A percentile compares a stretch with the other conserved stretches of the same genome.
Evolutionary conservation across 2,329 filamentous ascomycete species (phyloP).

Genomic region (Amauroascus verrucosus): DNA sequence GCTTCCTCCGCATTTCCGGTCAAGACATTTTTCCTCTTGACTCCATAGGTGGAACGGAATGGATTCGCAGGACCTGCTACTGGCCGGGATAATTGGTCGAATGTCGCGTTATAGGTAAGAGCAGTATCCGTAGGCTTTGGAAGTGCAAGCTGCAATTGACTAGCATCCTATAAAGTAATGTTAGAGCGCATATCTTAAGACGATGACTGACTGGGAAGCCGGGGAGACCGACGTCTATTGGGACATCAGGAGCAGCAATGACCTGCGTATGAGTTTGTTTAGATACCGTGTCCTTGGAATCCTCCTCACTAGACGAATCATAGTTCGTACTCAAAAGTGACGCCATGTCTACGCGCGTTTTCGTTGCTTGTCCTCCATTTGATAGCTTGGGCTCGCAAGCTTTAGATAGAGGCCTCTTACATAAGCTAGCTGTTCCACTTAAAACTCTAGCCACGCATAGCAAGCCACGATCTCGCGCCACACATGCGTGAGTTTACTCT

Average conservation of each 20-base stretch:
- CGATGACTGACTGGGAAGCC: constrained; percentile 2
- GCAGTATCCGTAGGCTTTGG: constrained; percentile 42
- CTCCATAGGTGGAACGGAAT: constrained; percentile 53
- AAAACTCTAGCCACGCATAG: too few species aligned
- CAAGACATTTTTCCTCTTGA: constrained; percentile 70
- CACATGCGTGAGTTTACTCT: too few species aligned
- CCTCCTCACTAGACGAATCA: constrained; percentile 43
- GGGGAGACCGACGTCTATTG: constrained; percentile 46
- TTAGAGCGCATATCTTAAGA: constrained; percentile 4
- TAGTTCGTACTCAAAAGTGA: constrained; percentile 37
- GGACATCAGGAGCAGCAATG: constrained; percentile 44
- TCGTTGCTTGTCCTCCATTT: not conserved
- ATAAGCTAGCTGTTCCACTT: too few species aligned
- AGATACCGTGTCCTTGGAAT: constrained; percentile 22
- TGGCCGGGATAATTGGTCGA: constrained; percentile 58
- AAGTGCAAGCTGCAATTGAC: constrained; percentile 42
- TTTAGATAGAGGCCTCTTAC: too few species aligned
- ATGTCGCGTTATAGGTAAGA: constrained; percentile 50
- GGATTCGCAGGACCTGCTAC: constrained; percentile 62
- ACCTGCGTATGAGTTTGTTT: constrained; percentile 24
- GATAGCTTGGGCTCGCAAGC: not conserved
- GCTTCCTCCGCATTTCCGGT: constrained; percentile 85
- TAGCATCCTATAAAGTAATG: constrained; percentile 35
- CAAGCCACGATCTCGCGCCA: too few species aligned
- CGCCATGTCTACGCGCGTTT: constrained; percentile 25